These are phyloP conservation scores for Astraeus odoratus DNA, from an alignment of 768 basidiomycete species.

Conservation along the genomic window DNA sequence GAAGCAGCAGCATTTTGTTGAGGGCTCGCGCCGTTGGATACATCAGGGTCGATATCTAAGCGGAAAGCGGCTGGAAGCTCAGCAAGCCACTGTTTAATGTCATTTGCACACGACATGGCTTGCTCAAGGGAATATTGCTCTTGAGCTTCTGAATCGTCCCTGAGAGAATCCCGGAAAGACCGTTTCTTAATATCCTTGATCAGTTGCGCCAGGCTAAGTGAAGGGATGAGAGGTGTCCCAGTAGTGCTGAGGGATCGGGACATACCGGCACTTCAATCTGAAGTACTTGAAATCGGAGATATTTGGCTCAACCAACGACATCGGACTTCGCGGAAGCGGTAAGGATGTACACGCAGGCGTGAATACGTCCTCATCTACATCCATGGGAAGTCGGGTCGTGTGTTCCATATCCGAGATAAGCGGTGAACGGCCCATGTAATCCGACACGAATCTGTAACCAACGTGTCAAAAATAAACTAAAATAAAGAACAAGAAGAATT, in stretches of 20 bases:
- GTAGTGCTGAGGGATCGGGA: background rate
- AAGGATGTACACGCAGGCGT: constrained; percentile 38
- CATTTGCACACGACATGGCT: constrained; percentile 49
- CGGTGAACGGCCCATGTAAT: constrained; percentile 57
- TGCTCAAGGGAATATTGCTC: constrained; percentile 50
- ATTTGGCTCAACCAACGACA: constrained; percentile 21
- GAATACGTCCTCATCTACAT: constrained; percentile 51
- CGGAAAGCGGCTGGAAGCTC: constrained; percentile 46
- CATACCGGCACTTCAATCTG: constrained; percentile 55
- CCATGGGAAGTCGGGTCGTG: constrained; percentile 48
- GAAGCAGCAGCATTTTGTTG: constrained; percentile 9
- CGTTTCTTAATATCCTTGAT: constrained; percentile 56
- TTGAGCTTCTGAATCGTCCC: constrained; percentile 20
- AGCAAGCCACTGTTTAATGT: constrained; percentile 47
- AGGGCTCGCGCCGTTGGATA: constrained; percentile 9
- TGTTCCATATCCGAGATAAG: constrained; percentile 50
- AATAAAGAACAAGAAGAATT: background rate
- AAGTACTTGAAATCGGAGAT: constrained; percentile 40
- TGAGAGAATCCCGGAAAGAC: constrained; percentile 34
- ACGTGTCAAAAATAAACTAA: constrained; percentile 8
- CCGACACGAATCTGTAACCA: constrained; percentile 55
- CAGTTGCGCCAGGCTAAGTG: constrained; percentile 49
- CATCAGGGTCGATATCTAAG: constrained; percentile 33
- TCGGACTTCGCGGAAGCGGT: constrained; percentile 30
- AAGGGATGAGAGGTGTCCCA: constrained; percentile 3